Percentiles rank a stretch among this genome's conserved stretches.
phyloP scores from a whole-genome alignment of 73 alveolate species.

The Stentor coeruleus region DNA sequence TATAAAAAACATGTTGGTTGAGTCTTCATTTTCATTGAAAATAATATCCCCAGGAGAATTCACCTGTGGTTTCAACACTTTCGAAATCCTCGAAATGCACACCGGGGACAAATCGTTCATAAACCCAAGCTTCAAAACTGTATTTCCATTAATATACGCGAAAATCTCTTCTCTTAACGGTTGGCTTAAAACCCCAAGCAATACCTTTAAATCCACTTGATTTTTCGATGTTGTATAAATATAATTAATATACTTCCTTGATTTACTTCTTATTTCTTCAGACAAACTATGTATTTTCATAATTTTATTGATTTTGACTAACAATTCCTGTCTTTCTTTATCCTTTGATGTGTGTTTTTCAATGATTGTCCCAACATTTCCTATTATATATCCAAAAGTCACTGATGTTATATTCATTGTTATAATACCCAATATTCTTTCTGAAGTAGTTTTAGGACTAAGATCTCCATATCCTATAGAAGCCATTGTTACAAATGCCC shows the following conservation, averaged over 20 bases:
- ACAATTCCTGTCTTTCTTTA: neutral
- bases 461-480: constrained; percentile 91
- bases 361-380: constrained; percentile 38
- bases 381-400: constrained; percentile 75
- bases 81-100: constrained; percentile 3
- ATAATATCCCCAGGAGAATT: neutral
- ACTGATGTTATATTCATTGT: constrained; percentile 70
- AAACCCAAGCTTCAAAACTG: neutral
- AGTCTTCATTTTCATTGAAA: neutral
- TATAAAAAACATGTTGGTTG: neutral
- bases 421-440: constrained; percentile 48
- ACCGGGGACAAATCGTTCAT: too few species aligned
- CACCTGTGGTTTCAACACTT: neutral
- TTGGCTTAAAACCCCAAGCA: neutral
- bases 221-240: neutral
- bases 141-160: neutral
- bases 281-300: neutral
- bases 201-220: neutral
- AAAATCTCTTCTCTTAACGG: constrained; percentile 1
- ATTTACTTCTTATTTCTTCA: neutral
- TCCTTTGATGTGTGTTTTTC: neutral
- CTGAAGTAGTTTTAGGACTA: constrained; percentile 59
- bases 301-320: neutral
- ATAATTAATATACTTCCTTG: neutral
- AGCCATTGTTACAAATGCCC: constrained; percentile 68